Evolutionary conservation across 352 stramenopile species (phyloP), one percentile per base, ranked within the genome.

Genomic region (Phytopythium kandeliae): DNA sequence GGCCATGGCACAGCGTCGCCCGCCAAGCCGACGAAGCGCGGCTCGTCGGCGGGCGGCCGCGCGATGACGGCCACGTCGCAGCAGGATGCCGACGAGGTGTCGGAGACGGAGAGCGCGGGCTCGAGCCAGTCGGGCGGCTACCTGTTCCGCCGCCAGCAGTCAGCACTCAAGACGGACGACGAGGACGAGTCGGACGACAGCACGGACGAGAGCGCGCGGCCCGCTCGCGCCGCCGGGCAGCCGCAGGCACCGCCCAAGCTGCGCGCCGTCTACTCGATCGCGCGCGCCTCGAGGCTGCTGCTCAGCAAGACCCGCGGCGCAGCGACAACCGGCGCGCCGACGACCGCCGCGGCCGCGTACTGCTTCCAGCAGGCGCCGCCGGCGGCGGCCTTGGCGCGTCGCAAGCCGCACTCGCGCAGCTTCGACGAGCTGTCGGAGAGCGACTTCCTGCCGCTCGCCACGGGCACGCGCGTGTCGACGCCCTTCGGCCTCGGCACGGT

Each of bases 401-500:
- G 44, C 26, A 58, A 54, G 43, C 58, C 31, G 30, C 28, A 51
- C 46, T 41, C 30, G 5, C 46, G 48, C 45, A 85, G 73, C 35
- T 58, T 78, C 13, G 71, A 77, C 53, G 61, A 69, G 17, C 55
- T 79, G 34, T 71, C 59, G 19, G 71, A 78, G 42, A 67, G 52
- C 42, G 71, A 85, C 13, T 60, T 84, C 26, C 46, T 53, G 21
- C 57, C 55, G 28, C 74, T 79, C 34, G 43, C 57, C 13, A 52
- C 63, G 1, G 76, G 74, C 16, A 71, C 67, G 24, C 64, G 68
- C 49, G 72, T 90, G 28, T 80, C 64, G 17, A 90, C 78, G 33
- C 60, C 62, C 31, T 90, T 85, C 48, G 78, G 78, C 0, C 74
- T 90, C 9, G 78, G 78, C 21, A 75, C 66, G n/a, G 64, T 90